Base-by-base conservation (phyloP, 257 asterid genomes). In the Vinca minor region DNA sequence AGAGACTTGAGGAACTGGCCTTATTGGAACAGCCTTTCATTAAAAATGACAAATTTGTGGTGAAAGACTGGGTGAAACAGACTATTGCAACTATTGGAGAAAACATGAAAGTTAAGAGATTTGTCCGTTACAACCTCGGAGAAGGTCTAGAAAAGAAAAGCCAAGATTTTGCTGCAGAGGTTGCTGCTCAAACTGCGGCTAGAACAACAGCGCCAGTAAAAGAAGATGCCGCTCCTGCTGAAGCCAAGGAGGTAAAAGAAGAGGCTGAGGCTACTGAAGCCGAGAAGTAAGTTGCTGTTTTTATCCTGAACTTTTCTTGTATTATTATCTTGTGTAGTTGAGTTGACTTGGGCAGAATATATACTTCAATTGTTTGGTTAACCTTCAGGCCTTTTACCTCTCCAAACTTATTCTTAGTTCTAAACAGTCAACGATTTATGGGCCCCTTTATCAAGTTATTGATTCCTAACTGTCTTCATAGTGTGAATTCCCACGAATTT, bases 151-250 rank as follows among this genome's bases (percentile, higher is more conserved):
- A 93, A 65, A 93, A 93, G 94, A 89, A 82, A 69, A 87, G 82
- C 75, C 92, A 85, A 77, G 96, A 93, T 80, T 93, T 89, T 70
- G 97, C 97, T 36, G 94, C 97, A 20, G 99, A 93, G 83, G 99
- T 93, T 62, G 97, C 99, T 67, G 96, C 97, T 39, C 98, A 93
- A 73, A 89, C 97, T 76, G 74, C 95, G 12, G 83, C 83, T 39
- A 92, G 84, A 74, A 77, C 88, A 10, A 50, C 60, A 20, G 67
- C 80, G 50, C 52, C 93, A 49, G 84, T 47, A 59, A 80, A 68
- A 61, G 87, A 80, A 70, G 86, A 80, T 72, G 75, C 87, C 56
- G 83, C 79, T 50, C 76, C 74, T 47, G 70, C 62, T 74, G 81
- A 82, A 71, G 73, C 84, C 73, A 74, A 44, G 69, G 95, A 82